Conservation (phyloP, 768 basidiomycete species). For the Coprinellus micaceus region DNA sequence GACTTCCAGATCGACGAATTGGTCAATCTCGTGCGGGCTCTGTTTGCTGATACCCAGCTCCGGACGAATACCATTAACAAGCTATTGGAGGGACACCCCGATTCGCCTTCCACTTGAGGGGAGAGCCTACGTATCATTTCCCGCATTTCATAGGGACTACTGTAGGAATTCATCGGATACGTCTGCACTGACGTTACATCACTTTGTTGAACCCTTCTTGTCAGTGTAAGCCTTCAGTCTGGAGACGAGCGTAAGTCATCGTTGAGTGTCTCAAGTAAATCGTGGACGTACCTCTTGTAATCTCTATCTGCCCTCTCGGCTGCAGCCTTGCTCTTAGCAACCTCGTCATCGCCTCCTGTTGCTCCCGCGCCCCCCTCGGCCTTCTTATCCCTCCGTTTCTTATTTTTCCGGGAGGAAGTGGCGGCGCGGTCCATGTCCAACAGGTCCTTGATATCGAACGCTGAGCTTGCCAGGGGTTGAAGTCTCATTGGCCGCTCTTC, state of each 20-base stretch:
- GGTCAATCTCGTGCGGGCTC: constrained; percentile 71
- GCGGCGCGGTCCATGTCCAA: constrained; percentile 72
- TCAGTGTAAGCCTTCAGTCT: constrained; percentile 44
- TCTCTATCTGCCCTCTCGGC: constrained; percentile 53
- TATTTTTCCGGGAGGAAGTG: constrained; percentile 62
- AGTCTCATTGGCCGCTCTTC: constrained; percentile 53
- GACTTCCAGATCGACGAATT: constrained; percentile 88
- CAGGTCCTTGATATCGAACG: constrained; percentile 77
- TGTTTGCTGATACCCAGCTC: constrained; percentile 85
- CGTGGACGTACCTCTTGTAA: constrained; percentile 47
- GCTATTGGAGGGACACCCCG: constrained; percentile 59
- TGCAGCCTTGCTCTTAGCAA: constrained; percentile 31
- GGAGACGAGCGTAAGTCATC: neutral
- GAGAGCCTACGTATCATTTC: neutral
- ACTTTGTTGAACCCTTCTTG: constrained; percentile 28
- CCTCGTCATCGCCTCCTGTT: constrained; percentile 28
- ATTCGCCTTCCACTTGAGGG: constrained; percentile 10
- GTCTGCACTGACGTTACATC: neutral
- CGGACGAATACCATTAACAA: constrained; percentile 80
- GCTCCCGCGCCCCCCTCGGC: constrained; percentile 13
- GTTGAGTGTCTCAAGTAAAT: neutral
- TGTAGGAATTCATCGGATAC: neutral
- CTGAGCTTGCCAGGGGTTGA: constrained; percentile 73
- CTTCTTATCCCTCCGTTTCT: constrained; percentile 72
- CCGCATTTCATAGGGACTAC: too few relatives aligned